Conservation (phyloP, 2,329 filamentous ascomycete species). For the Colletotrichum euphorbiae region DNA sequence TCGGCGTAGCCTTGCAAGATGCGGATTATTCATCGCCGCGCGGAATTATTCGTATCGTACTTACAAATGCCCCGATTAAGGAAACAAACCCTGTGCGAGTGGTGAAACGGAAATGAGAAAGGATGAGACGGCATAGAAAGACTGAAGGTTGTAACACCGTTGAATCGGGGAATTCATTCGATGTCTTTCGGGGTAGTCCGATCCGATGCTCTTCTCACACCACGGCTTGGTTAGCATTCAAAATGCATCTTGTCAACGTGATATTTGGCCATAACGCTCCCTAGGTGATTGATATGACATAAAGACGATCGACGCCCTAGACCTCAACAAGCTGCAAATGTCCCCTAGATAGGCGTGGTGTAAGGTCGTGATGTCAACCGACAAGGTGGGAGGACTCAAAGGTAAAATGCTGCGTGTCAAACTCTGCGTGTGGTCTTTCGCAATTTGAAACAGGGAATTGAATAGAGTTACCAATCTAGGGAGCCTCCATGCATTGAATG, state of each 20-base stretch:
- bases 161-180: constrained; percentile 30
- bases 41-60: neutral
- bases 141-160: constrained; percentile 26
- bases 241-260: no score
- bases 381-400: neutral
- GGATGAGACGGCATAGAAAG: constrained; percentile 26
- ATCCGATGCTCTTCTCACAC: neutral
- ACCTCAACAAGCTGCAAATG: no score
- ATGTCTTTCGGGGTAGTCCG: constrained; percentile 19
- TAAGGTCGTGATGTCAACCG: neutral
- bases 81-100: constrained; percentile 30
- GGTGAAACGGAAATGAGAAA: constrained; percentile 31
- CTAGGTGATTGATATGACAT: no score
- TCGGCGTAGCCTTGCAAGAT: no score
- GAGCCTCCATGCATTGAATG: neutral
- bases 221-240: no score
- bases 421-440: constrained; percentile 20
- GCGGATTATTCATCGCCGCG: neutral
- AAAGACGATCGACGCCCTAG: no score
- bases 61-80: neutral
- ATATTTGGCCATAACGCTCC: no score
- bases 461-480: constrained; percentile 13
- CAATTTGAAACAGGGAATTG: constrained; percentile 17
- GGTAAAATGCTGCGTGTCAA: neutral
- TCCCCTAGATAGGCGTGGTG: no score